Evolutionary conservation across 495 filamentous ascomycete genomes (phyloP), one percentile per base, ranked within the genome.

Genomic region (Achaetomiella virescens): DNA sequence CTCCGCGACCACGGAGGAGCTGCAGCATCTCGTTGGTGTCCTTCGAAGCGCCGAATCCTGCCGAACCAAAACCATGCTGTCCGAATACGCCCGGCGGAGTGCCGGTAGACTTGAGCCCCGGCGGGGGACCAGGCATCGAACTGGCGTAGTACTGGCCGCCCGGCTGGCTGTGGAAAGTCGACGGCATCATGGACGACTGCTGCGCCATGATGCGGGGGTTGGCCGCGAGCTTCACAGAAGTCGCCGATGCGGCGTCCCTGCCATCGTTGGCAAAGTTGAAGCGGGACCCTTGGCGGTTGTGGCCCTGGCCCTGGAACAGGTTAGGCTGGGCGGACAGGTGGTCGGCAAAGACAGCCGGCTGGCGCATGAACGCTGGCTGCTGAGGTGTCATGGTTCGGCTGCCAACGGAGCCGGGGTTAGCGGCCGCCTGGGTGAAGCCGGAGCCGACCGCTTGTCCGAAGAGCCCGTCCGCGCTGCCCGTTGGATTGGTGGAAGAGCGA

Each of bases 101-200:
- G 29, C 90, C 90, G 1, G 90, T 88, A 4, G 91, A 90, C 74
- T 99, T 97, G 50, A 99, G 79, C 2, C 95, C 95, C 2, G 95
- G 95, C 46, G 95, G 95, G 15, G 93, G 93, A 4, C 91, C 91
- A 64, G 93, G 89, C 51, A 96, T 88, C 15, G 82, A 80, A 12
- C 74, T 76, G 43, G 78, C 75, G 64, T 84, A 89, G 63, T 82
- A 84, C 61, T 84, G 85, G 59, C 71, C 77, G 55, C 76, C 77
- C 67, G 62, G 81, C 71, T 76, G 88, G 68, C 67, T 84, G 66
- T 80, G 75, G 42, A 81, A 80, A 10, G 75, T 75, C 18, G 85
- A 80, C 17, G 91, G 91, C 87, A 97, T 90, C 83, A 93, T 87
- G 11, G 86, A 86, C 3, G 86, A 80, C 71, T 95, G 91, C 68